Base-by-base conservation (phyloP, 164 flowering plant species). In the Kingdonia uniflora region DNA sequence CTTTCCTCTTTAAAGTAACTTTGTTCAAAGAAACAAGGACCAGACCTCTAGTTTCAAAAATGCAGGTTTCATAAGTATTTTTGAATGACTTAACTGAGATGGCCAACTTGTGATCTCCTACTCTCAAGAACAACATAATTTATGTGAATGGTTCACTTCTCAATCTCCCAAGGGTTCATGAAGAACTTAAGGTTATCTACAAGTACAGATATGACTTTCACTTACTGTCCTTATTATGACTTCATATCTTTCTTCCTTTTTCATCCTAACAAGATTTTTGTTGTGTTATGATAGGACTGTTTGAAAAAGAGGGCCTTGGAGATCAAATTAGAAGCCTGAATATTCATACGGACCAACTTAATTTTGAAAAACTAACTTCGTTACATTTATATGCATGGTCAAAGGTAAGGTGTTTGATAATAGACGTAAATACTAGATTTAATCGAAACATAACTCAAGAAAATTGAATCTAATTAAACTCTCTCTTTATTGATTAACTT, bases 311-410 rank as follows among this genome's bases (percentile, higher is more conserved):
- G 69, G 69, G 76, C 87, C 1, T 52, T 88, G 65, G 98, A 33
- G 98, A 91, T 70, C 98, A 91, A 71, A 88, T 96, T 57, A 94
- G 85, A 64, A 91, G 98, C 71, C 64, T 91, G 22, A 87, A 91
- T 69, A 91, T 91, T 19, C 96, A 91, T 47, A 91, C 85, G 96
- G 96, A 85, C 58, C 86, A 88, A 65, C 84, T 95, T 20, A 87
- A 80, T 69, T 84, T 72, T 44, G 95, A 83, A 39, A 91, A 91
- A 62, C 82, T 91, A 20, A 87, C 96, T 57, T 87, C 96, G 48
- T 62, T 88, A 65, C 96, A 87, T 68, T 87, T 87, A 58, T 69
- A 91, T 74, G 90, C 98, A 14, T 91, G 95, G 96, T 55, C 59
- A 39, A 55, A 55, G 58, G 58, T 55, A 55, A 23, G 2, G 19